Evolutionary conservation across 2,329 filamentous ascomycete species (phyloP), one percentile per base, ranked within the genome.

Genomic region (Keithomyces neogunnii): DNA sequence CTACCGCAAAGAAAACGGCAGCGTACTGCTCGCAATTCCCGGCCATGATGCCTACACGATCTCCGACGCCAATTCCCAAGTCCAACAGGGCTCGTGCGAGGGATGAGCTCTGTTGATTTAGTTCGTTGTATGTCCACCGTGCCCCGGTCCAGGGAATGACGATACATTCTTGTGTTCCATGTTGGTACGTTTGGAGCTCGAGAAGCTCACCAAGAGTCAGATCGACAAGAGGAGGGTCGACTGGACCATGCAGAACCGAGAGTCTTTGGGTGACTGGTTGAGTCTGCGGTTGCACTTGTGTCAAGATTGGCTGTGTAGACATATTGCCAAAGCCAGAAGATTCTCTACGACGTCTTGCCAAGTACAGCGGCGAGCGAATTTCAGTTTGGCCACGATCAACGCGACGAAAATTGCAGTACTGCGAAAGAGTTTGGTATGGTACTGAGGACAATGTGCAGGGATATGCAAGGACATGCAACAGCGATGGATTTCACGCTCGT

Each of bases 21-120:
- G 86, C 68, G 82, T 92, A 92, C 80, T 95, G 76, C 78, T 95
- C 70, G 75, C 90, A 72, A 79, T 95, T 70, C 72, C 90, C 60
- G 68, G 86, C 85, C 82, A 89, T 88, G 57, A 91, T 84, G 32
- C 81, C 86, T 31, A 90, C 75, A 11, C 85, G 76, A 63, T 89
- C 86, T 36, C 85, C 85, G 32, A 80, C 77, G 39, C 78, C 72
- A 48, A 89, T 80, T 2, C 85, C 85, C 66, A 83, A 77, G 28
- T 80, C 78, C 43, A 88, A 68, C 53, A 91, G 67, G 9, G 86
- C 85, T 48, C 80, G 81, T 5, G 84, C 82, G 44, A 87, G 67
- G 50, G 76, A 71, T 44, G 78, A 75, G 59, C 78, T 81, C 66
- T 85, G 79, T 52, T 80, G 74, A 59, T 82, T 80, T 49, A 87